Base-by-base conservation (phyloP, 169 alveolate species). In the Eimeria mitis region DNA sequence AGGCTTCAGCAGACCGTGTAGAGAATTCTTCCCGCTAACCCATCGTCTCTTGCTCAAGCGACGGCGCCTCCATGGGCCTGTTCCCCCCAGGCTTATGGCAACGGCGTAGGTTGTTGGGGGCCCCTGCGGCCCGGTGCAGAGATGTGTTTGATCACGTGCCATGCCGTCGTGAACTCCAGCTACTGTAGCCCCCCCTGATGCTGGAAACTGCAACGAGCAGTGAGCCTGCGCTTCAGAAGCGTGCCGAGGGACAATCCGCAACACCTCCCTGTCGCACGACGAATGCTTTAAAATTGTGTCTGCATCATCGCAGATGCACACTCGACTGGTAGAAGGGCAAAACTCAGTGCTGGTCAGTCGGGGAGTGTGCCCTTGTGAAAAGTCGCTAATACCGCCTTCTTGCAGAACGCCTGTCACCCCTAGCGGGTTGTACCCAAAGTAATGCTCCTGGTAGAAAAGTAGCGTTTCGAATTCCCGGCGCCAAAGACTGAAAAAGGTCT, bases 381-480 rank as follows among this genome's bases (percentile, higher is more conserved):
- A 63, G 65, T 42, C 83, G 47, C 94, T 42, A 44, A 87, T 61
- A 65, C 84, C 56, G 37, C 25, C 94, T 63, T 87, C 65, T 14
- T 28, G 70, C 47, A 87, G 47, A 28, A 59, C 83, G 81, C 71
- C 44, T 61, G 63, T 49, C 23, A 44, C 65, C 94, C 70, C 44
- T 5, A 87, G 1, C n/a, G 83, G 47, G 63, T 65, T 87, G 11
- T 49, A 14, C 21, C 94, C 94, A 87, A 87, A 44, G 81, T 44
- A 63, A 1, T 37, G 79, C 25, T 87, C 83, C 49, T 87, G 94
- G 47, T 87, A 87, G 70, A 65, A 49, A 65, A 87, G 94, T 8
- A 87, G 70, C 84, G 23, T 87, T 87, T 63, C 84, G 54, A 87
- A 87, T 42, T 87, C 94, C 7, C 94, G 94, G 81, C 94, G 65